Percentiles rank a stretch among this genome's conserved stretches.
These are phyloP conservation scores for Verticillium longisporum DNA, from an alignment of 2,329 filamentous ascomycete species.

Conservation along the genomic window DNA sequence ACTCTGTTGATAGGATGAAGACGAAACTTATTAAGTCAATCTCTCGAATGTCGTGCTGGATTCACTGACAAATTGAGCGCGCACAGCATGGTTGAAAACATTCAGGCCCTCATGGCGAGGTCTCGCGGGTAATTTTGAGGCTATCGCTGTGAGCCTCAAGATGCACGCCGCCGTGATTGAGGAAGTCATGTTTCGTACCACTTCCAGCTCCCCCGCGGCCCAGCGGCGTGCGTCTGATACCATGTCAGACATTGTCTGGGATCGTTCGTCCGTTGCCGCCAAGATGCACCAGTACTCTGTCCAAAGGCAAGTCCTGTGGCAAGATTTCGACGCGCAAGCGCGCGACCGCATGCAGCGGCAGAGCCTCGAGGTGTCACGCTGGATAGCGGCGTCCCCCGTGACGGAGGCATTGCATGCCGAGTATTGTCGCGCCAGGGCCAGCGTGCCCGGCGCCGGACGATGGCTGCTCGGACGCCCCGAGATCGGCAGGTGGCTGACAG, in stretches of 20 bases:
- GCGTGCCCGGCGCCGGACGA: neutral
- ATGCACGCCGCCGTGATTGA: neutral
- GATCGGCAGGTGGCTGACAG: neutral
- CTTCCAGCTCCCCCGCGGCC: neutral
- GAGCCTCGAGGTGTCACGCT: neutral
- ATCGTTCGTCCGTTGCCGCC: neutral
- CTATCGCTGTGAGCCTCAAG: neutral
- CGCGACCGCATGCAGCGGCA: neutral
- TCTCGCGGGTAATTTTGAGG: neutral
- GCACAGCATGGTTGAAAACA: neutral
- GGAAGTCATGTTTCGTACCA: neutral
- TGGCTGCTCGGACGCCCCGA: neutral
- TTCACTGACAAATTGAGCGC: neutral
- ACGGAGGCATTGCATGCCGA: neutral
- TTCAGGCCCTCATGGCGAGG: neutral
- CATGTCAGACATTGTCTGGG: neutral
- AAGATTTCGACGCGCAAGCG: neutral
- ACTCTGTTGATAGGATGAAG: neutral
- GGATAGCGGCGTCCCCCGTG: neutral
- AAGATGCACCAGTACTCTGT: neutral
- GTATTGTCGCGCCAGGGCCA: neutral
- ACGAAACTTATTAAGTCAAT: too few relatives aligned
- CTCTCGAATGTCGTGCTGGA: neutral
- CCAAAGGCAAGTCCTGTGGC: neutral
- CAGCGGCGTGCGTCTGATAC: neutral